Evolutionary conservation across 208 protist genomes (phyloP).

Genomic region (Tritrichomonas musculus): DNA sequence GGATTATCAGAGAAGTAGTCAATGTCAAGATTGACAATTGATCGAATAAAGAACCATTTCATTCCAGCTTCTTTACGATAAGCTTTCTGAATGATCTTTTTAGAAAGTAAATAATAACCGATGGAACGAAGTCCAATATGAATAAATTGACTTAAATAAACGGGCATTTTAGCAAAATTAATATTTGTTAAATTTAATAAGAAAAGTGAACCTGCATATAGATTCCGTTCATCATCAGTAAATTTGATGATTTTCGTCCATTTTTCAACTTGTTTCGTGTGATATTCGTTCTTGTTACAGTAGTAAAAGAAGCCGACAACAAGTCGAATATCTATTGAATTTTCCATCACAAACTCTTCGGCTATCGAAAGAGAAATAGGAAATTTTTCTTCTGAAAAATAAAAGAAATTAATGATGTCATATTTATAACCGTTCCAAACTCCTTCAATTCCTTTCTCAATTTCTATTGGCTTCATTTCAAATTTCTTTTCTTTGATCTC

Average conservation of each 20-base stretch:
- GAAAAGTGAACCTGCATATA: background rate
- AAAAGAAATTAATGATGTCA: background rate
- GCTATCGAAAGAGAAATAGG: background rate
- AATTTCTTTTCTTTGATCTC: no score
- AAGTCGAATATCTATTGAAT: background rate
- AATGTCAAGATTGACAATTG: background rate
- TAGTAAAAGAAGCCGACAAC: background rate
- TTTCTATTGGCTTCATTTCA: no score
- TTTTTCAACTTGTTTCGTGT: background rate
- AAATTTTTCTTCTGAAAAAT: background rate
- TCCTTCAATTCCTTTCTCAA: no score
- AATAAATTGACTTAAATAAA: background rate
- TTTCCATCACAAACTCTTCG: background rate
- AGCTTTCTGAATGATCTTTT: background rate
- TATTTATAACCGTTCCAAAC: no score
- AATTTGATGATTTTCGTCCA: background rate
- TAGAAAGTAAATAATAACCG: background rate
- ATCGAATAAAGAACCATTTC: slow-evolving; percentile 3
- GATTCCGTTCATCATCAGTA: background rate
- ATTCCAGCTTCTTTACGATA: background rate
- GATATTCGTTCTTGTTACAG: background rate
- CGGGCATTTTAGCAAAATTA: background rate
- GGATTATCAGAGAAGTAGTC: background rate
- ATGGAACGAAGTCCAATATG: background rate
- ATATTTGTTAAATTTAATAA: background rate